Conservation (phyloP, 1,284 basidiomycete species). For the Athelia psychrophila region DNA sequence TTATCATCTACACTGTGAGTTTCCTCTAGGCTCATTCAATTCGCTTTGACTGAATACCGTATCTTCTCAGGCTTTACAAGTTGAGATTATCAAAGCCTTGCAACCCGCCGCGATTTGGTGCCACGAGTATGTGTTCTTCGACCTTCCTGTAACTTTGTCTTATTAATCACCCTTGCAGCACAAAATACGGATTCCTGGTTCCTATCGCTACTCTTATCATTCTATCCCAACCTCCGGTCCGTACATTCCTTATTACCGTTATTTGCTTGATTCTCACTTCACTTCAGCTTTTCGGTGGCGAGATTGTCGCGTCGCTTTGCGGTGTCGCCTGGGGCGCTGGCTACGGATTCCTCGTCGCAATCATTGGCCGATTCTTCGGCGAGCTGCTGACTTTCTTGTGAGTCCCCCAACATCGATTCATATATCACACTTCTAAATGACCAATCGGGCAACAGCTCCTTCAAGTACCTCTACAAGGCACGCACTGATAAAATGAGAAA, state of each 20-base stretch:
- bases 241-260: slow-evolving; percentile 37
- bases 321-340: slow-evolving; percentile 40
- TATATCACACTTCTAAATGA: too few relatives aligned
- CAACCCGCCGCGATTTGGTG: slow-evolving; percentile 54
- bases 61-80: too few relatives aligned
- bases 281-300: slow-evolving; percentile 46
- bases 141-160: background rate
- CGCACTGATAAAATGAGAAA: slow-evolving; percentile 56
- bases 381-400: slow-evolving; percentile 52
- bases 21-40: too few relatives aligned
- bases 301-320: slow-evolving; percentile 51
- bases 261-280: slow-evolving; percentile 34
- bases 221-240: slow-evolving; percentile 31
- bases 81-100: slow-evolving; percentile 57
- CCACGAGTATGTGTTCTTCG: slow-evolving; percentile 29
- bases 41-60: too few relatives aligned
- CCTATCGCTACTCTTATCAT: slow-evolving; percentile 41
- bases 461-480: slow-evolving; percentile 41
- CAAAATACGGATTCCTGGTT: slow-evolving; percentile 45
- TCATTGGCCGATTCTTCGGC: slow-evolving; percentile 44
- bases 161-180: background rate
- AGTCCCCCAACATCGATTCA: slow-evolving; percentile 12
- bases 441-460: slow-evolving; percentile 28
- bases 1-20: slow-evolving; percentile 54
- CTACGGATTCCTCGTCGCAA: slow-evolving; percentile 26